phyloP scores from a whole-genome alignment of 2,329 filamentous ascomycete species.

The Penicillium crustosum region DNA sequence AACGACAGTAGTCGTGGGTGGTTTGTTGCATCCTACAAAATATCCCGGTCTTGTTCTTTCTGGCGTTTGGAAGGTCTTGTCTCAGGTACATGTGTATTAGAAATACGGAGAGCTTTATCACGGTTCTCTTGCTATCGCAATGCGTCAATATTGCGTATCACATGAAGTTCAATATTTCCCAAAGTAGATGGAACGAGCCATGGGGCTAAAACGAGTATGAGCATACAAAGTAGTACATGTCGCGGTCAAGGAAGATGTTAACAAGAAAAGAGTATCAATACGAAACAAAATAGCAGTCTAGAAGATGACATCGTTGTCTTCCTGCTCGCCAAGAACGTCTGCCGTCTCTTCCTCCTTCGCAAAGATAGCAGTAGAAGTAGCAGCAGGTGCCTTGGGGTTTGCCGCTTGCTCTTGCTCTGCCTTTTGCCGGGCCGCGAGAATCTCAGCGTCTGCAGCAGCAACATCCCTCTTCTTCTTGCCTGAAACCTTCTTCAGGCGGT shows the following conservation, averaged over 20 bases:
- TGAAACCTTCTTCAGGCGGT: slow-evolving; percentile 91
- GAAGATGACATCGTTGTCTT: slow-evolving; percentile 86
- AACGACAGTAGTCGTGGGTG: slow-evolving; percentile 61
- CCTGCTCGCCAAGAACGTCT: slow-evolving; percentile 72
- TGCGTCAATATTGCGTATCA: slow-evolving; percentile 6
- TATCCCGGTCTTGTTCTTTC: slow-evolving; percentile 20
- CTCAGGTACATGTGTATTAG: slow-evolving; percentile 13
- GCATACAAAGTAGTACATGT: slow-evolving; percentile 17
- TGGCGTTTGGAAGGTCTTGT: slow-evolving; percentile 34
- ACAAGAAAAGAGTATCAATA: slow-evolving; percentile 20
- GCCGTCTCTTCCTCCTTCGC: slow-evolving; percentile 47
- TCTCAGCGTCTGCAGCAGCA: slow-evolving; percentile 69
- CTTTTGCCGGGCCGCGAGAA: slow-evolving; percentile 56
- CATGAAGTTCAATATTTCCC: slow-evolving; percentile 12
- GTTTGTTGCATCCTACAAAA: slow-evolving; percentile 17
- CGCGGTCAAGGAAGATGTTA: slow-evolving; percentile 4
- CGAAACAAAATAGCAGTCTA: slow-evolving; percentile 42
- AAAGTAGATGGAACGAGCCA: slow-evolving; percentile 6
- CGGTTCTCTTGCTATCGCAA: background rate
- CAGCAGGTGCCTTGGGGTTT: slow-evolving; percentile 38
- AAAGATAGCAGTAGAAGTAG: slow-evolving; percentile 39
- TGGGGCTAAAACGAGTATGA: slow-evolving; percentile 3
- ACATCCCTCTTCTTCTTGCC: slow-evolving; percentile 79
- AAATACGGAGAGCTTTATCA: slow-evolving; percentile 16
- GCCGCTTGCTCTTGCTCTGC: slow-evolving; percentile 57